Evolutionary conservation across 2,329 filamentous ascomycete genomes (phyloP).

Genomic region (Phoma sp.): DNA sequence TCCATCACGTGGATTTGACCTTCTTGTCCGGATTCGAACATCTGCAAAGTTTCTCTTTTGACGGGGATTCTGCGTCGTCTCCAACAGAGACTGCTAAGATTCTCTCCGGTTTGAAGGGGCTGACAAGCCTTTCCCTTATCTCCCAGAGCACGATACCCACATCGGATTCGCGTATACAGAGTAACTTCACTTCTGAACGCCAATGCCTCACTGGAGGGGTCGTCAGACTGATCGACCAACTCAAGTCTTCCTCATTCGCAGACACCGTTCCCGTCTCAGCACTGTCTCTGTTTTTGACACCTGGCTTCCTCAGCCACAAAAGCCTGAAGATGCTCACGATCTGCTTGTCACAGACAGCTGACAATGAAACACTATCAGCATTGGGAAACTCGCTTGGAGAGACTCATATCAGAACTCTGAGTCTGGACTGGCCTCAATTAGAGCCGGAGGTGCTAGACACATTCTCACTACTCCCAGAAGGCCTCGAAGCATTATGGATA

Average conservation of each 20-base stretch:
- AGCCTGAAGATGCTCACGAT: constrained; percentile 24
- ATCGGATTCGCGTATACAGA: constrained; percentile 12
- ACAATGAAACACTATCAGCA: constrained; percentile 21
- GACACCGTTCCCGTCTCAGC: constrained; percentile 17
- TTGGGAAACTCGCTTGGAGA: constrained; percentile 24
- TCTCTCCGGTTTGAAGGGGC: constrained; percentile 24
- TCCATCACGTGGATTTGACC: constrained; percentile 28
- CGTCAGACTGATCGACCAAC: constrained; percentile 21
- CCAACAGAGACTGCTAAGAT: constrained; percentile 25
- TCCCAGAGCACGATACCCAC: constrained; percentile 24
- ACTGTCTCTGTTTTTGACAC: constrained; percentile 27
- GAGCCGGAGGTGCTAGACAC: constrained; percentile 20
- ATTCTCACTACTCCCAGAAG: constrained; percentile 18
- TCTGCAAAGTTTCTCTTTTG: constrained; percentile 33
- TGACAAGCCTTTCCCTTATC: constrained; percentile 31
- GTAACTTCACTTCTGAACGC: constrained; percentile 19
- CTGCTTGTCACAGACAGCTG: constrained; percentile 24
- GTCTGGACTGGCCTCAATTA: constrained; percentile 37
- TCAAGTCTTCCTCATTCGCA: constrained; percentile 28
- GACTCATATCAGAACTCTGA: constrained; percentile 24
- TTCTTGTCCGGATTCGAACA: constrained; percentile 24
- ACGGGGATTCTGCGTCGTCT: constrained; percentile 32
- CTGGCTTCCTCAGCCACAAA: constrained; percentile 26
- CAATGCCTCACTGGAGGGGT: constrained; percentile 26
- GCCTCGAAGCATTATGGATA: constrained; percentile 27